Evolutionary conservation across 2,329 filamentous ascomycete species (phyloP).

Genomic region (Aspergillus latus): DNA sequence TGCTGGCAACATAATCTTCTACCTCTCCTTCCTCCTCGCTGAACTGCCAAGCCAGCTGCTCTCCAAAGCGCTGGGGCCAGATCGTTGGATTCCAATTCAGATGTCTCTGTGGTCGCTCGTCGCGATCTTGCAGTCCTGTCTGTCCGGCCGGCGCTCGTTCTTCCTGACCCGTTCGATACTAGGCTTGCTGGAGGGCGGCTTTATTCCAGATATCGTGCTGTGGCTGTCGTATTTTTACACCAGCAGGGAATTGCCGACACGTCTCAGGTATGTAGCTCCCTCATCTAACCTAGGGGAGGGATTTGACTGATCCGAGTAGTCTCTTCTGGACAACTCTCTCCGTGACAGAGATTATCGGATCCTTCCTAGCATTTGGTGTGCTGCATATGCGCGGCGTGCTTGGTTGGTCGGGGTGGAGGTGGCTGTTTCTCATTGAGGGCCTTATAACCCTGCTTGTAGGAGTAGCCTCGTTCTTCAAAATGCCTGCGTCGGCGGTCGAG

Average conservation of each 20-base stretch:
- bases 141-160: slow-evolving; percentile 42
- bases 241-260: slow-evolving; percentile 59
- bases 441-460: slow-evolving; percentile 56
- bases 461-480: slow-evolving; percentile 54
- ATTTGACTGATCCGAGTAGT: slow-evolving; percentile 31
- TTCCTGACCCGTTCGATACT: slow-evolving; percentile 44
- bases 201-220: slow-evolving; percentile 59
- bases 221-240: slow-evolving; percentile 74
- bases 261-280: slow-evolving; percentile 46
- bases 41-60: slow-evolving; percentile 61
- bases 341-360: slow-evolving; percentile 36
- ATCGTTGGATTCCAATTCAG: slow-evolving; percentile 57
- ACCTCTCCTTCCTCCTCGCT: slow-evolving; percentile 53
- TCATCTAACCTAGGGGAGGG: not conserved
- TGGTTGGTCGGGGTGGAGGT: slow-evolving; percentile 44
- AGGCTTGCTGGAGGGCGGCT: slow-evolving; percentile 51
- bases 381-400: slow-evolving; percentile 35
- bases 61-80: slow-evolving; percentile 55
- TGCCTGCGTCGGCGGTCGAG: slow-evolving; percentile 55
- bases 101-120: slow-evolving; percentile 55
- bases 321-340: slow-evolving; percentile 66
- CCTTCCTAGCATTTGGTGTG: slow-evolving; percentile 39
- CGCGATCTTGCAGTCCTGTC: slow-evolving; percentile 46
- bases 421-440: slow-evolving; percentile 59
- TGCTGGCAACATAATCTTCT: slow-evolving; percentile 56